Base-by-base conservation (phyloP, 805 yeast species). In the Suhomyces pyralidae region DNA sequence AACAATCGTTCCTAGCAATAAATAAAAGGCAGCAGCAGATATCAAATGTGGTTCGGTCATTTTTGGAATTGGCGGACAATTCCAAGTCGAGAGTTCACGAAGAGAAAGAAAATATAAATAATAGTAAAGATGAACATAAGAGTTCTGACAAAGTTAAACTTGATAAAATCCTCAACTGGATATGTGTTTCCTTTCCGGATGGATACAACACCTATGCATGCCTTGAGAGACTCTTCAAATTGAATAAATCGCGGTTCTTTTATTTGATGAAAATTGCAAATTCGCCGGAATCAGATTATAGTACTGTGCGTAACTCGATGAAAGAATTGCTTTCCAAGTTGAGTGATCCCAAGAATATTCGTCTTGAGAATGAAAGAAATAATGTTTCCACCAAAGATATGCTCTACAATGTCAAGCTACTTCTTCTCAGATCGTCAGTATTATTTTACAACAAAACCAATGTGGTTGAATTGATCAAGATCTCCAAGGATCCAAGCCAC, bases 371-470 rank as follows among this genome's bases (percentile, higher is more conserved):
- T 48, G 66, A 65, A n/a, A 52, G 58, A 30, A 34, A 46, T 3
- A 57, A 66, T 10, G 71, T 81, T 10, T 66, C 81, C 3, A 68
- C 82, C 0, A 70, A 73, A 5, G 83, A 81, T 46, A 74, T 86
- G 72, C 72, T 77, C 2, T 69, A 76, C 1, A 79, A 81, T 14
- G 70, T 89, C 54, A 80, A 82, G 58, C 67, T 86, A 2, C 61
- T 90, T 24, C 60, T 88, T 34, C 84, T 82, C 58, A 76, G 96
- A 56, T 66, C 86, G 0, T 78, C 92, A 0, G 74, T 80, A 30
- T 66, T 86, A 3, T 62, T 85, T 20, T 86, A 79, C 67, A 91
- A 90, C 69, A 79, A 80, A 59, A 80, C 89, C 19, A 87, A 83
- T 60, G 73, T 90, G 17, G 67, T 79, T 0, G 74, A 81, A 15